Base-by-base conservation (phyloP, 83 land plant species). In the Thuja plicata region DNA sequence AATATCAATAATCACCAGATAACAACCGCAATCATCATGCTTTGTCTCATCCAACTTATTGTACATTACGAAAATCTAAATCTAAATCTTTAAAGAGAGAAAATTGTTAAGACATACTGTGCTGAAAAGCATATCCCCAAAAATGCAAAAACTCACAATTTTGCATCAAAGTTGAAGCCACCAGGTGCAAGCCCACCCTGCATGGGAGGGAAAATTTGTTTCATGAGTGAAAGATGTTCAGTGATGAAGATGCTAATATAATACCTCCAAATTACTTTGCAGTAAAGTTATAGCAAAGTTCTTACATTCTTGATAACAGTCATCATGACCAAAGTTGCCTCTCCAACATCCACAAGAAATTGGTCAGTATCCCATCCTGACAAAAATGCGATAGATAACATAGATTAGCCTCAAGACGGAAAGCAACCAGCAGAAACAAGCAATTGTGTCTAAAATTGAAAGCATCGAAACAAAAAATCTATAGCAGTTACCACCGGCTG, bases 341-440 rank as follows among this genome's bases (percentile, higher is more conserved):
- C 99, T 82, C 85, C 91, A 91, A 97, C 89, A 87, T 96, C 99
- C 11, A 95, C 94, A 48, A 97, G 92, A 84, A 98, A 98, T 90
- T 98, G 98, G 81, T 98, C 99, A 46, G 99, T 98, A 86, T 98
- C 99, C 99, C 99, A 98, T 87, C 99, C 99, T 98, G 93, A 70
- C 71, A 10, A 76, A 21, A 83, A 30, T n/a, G 45, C 12, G 17
- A 83, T 83, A 24, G 55, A 83, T 5, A 83, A n/a, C 54, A 83
- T n/a, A 82, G 46, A 82, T 82, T 45, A 48, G 16, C 55, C 16
- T 48, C 13, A 30, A 83, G 30, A 8, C 2, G 34, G 21, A 52
- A 70, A 87, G 50, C 37, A 45, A 50, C 34, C 13, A 24, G 38
- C 89, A n/a, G 24, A 80, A 48, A 73, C 82, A 46, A 21, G 21